These are phyloP conservation scores for Heracleum sosnowskyi DNA, from an alignment of 129 eudicot species.

Conservation along the genomic window DNA sequence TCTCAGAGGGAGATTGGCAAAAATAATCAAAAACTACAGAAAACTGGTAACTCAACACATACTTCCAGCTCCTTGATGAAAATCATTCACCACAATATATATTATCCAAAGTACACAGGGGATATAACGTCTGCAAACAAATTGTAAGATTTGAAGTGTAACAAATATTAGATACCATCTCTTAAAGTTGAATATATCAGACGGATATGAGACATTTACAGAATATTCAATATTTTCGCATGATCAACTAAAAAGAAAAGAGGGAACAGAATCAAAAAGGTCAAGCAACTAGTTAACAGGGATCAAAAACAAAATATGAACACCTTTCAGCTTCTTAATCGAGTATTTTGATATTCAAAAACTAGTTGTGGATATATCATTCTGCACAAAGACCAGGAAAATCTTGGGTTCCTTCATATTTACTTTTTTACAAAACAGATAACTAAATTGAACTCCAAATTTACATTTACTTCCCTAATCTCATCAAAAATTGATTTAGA, in stretches of 20 bases:
- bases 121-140: not conserved
- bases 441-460: not conserved
- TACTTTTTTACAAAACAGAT: not conserved
- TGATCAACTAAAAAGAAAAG: not conserved
- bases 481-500: not conserved
- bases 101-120: not conserved
- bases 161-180: not conserved
- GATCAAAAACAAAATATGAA: not conserved
- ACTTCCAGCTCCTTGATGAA: not conserved
- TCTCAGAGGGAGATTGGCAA: not conserved
- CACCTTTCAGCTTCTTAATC: not conserved
- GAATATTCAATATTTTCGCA: not conserved
- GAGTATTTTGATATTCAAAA: not conserved
- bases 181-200: not conserved
- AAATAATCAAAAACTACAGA: no score
- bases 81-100: not conserved
- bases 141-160: no score
- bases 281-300: not conserved
- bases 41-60: not conserved
- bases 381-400: not conserved
- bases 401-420: not conserved
- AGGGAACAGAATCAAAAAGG: not conserved
- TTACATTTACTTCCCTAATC: not conserved
- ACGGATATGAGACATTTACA: not conserved
- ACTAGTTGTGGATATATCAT: not conserved